A percentile compares a stretch with the other conserved stretches of the same genome.
Conservation (phyloP, 306 rosid species). For the Vigna unguiculata region DNA sequence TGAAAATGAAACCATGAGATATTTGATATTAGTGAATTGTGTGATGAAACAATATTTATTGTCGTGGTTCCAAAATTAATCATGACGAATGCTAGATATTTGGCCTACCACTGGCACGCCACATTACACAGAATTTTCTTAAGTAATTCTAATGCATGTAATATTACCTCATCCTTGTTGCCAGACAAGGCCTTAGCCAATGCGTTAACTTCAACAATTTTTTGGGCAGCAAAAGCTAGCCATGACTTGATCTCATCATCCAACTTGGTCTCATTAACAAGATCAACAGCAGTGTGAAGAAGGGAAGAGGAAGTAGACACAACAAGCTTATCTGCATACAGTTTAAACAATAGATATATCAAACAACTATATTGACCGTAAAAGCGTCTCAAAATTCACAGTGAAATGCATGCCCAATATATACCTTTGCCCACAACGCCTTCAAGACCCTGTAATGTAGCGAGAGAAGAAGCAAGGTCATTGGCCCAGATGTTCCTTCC, state of each 20-base stretch:
- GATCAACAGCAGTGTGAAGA: conserved; percentile 95
- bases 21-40: conserved; percentile 11
- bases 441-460: conserved; percentile 62
- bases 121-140: background rate
- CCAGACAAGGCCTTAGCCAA: conserved; percentile 85
- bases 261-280: conserved; percentile 86
- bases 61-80: conserved; percentile 9
- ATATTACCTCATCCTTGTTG: conserved; percentile 73
- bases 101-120: background rate
- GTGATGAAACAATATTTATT: conserved; percentile 10
- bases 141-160: background rate
- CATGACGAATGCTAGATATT: background rate
- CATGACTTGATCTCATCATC: conserved; percentile 89
- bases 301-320: conserved; percentile 92
- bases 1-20: conserved; percentile 50
- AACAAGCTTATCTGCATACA: conserved; percentile 69
- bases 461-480: conserved; percentile 74
- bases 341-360: conserved; percentile 19
- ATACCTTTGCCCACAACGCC: conserved; percentile 87
- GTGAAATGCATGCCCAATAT: conserved; percentile 21
- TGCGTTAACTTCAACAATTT: conserved; percentile 85
- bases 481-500: conserved; percentile 99
- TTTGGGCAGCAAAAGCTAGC: conserved; percentile 96
- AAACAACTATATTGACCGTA: background rate
- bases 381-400: conserved; percentile 9